Conservation (phyloP, 305 asterid genomes). For the Plantago coronopus region DNA sequence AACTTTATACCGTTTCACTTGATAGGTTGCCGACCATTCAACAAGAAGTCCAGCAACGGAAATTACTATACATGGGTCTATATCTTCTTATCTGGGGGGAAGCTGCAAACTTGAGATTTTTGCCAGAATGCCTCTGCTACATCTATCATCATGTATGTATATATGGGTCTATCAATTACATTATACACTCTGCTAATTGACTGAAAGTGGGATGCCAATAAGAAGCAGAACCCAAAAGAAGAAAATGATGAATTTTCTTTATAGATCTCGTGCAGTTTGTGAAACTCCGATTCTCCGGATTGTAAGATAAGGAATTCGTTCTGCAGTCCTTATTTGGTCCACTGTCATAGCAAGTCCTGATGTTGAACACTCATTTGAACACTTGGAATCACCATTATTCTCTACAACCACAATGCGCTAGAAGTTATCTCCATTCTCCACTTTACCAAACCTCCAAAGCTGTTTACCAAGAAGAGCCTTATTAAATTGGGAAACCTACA, state of each 20-base stretch:
- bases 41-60: conserved; percentile 97
- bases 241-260: neutral
- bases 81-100: conserved; percentile 99
- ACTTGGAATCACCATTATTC: too few relatives aligned
- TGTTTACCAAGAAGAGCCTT: too few relatives aligned
- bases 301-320: too few relatives aligned
- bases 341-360: too few relatives aligned
- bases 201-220: neutral
- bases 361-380: too few relatives aligned
- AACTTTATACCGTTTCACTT: conserved; percentile 23
- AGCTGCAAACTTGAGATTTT: conserved; percentile 94
- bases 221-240: neutral
- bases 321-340: too few relatives aligned
- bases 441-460: too few relatives aligned
- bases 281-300: too few relatives aligned
- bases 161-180: conserved; percentile 15
- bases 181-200: conserved; percentile 2
- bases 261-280: neutral
- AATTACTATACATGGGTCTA: conserved; percentile 86
- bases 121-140: conserved; percentile 99
- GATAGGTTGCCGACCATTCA: conserved; percentile 95
- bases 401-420: too few relatives aligned
- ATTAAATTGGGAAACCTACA: too few relatives aligned
- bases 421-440: too few relatives aligned
- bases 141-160: conserved; percentile 87